These are phyloP conservation scores for Dipteronia sinensis DNA, from an alignment of 345 rosid genomes.

Conservation along the genomic window DNA sequence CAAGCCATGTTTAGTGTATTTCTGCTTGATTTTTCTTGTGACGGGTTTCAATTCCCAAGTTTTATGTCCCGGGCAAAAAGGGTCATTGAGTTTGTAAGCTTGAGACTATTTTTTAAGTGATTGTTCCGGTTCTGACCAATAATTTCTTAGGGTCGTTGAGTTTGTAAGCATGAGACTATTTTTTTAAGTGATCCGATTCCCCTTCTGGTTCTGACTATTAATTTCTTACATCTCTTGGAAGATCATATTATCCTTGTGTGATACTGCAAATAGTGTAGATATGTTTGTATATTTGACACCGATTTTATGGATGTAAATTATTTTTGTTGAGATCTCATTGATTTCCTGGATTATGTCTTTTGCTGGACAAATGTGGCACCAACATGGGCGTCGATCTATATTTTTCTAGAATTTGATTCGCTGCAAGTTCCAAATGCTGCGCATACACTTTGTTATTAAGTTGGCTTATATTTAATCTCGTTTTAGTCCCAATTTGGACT, in stretches of 20 bases:
- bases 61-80: slow-evolving; percentile 11
- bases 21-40: slow-evolving; percentile 4
- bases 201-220: no score
- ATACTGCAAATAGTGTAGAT: not conserved
- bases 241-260: not conserved
- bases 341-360: not conserved
- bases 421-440: not conserved
- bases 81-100: slow-evolving; percentile 9
- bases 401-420: no score
- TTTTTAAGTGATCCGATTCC: no score
- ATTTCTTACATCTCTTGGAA: not conserved
- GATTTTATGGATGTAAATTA: not conserved
- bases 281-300: not conserved
- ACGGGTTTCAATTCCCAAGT: slow-evolving; percentile 10
- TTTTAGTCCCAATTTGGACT: not conserved
- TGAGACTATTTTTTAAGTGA: not conserved
- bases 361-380: not conserved
- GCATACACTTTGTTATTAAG: not conserved
- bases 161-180: slow-evolving; percentile 16
- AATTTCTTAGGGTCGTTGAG: not conserved
- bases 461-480: no score
- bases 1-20: slow-evolving; percentile 9
- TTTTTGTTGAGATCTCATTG: not conserved
- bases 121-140: not conserved
- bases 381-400: not conserved